Percentiles rank a stretch among this genome's conserved stretches.
Evolutionary conservation across 106 monocot species (phyloP).

Genomic region (Acorus calamus): DNA sequence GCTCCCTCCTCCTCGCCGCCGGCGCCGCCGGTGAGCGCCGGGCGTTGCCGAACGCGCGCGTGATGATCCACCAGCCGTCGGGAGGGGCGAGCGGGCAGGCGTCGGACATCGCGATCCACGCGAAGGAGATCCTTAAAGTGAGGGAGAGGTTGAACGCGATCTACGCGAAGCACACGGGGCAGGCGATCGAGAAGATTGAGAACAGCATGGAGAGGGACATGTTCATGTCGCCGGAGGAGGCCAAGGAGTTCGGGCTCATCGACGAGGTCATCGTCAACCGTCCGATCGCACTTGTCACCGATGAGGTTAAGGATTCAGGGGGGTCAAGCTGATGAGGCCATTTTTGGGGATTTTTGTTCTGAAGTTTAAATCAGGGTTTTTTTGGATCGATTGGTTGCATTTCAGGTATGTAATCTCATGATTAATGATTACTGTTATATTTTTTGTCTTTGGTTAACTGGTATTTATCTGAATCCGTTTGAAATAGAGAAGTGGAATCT

Average conservation of each 20-base stretch:
- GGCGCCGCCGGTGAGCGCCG: slow-evolving; percentile 55
- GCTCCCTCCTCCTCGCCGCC: slow-evolving; percentile 53
- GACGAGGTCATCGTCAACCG: slow-evolving; percentile 64
- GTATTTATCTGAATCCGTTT: too few relatives aligned
- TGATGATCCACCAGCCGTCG: slow-evolving; percentile 90
- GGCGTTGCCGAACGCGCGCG: slow-evolving; percentile 67
- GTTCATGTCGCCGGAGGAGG: slow-evolving; percentile 67
- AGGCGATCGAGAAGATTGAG: slow-evolving; percentile 44
- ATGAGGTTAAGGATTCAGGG: slow-evolving; percentile 7
- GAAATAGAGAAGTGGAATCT: too few relatives aligned
- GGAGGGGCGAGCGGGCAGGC: slow-evolving; percentile 47
- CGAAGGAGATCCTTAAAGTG: slow-evolving; percentile 74
- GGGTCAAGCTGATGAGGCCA: too few relatives aligned
- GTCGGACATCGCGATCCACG: slow-evolving; percentile 50
- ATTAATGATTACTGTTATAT: too few relatives aligned
- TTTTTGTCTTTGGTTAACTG: too few relatives aligned
- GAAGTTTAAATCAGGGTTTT: too few relatives aligned
- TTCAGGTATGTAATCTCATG: too few relatives aligned
- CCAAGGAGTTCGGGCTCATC: slow-evolving; percentile 58
- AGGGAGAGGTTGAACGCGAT: slow-evolving; percentile 55
- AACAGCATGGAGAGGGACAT: slow-evolving; percentile 42
- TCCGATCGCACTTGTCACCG: slow-evolving; percentile 32
- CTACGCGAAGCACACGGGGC: slow-evolving; percentile 46
- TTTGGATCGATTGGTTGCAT: too few relatives aligned
- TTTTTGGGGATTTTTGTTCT: too few relatives aligned